These are phyloP conservation scores for Tylopilus balloui DNA, from an alignment of 768 basidiomycete species.

Conservation along the genomic window DNA sequence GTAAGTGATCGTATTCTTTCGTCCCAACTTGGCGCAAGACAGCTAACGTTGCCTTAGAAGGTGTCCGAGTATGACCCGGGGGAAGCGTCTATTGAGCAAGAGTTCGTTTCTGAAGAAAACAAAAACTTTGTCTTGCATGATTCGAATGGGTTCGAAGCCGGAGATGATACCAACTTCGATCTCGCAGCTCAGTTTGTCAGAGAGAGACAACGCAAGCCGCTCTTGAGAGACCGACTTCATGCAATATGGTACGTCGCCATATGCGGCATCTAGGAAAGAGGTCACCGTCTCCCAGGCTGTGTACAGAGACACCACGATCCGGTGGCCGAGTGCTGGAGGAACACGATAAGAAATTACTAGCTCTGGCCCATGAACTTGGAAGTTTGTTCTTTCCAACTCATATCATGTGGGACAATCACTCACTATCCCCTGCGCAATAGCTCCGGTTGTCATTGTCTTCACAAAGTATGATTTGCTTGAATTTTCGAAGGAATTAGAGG, in stretches of 20 bases:
- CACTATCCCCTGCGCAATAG: too few species aligned
- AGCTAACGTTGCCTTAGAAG: too few species aligned
- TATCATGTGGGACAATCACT: too few species aligned
- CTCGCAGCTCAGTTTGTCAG: not conserved
- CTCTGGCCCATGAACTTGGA: not conserved
- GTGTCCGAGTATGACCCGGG: conserved; percentile 1
- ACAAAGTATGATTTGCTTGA: conserved; percentile 7
- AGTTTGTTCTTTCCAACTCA: not conserved
- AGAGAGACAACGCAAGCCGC: not conserved
- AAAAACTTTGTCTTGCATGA: conserved; percentile 5
- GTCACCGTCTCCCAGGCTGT: conserved; percentile 1
- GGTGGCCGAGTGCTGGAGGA: conserved; percentile 8
- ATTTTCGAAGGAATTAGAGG: not conserved
- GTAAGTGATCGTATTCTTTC: too few species aligned
- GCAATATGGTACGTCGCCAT: not conserved
- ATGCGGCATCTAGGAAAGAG: not conserved
- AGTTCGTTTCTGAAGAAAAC: conserved; percentile 8
- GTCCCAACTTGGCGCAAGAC: too few species aligned
- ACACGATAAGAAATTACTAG: conserved; percentile 3
- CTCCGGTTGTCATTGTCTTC: conserved; percentile 5
- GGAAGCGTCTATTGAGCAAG: conserved; percentile 3
- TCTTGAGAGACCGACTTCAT: conserved; percentile 2
- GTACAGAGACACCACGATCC: conserved; percentile 5
- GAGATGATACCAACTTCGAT: not conserved
- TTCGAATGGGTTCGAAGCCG: conserved; percentile 6